These are phyloP conservation scores for Trichocomaceae sp. DNA, from an alignment of 2,329 filamentous ascomycete species.

Conservation along the genomic window DNA sequence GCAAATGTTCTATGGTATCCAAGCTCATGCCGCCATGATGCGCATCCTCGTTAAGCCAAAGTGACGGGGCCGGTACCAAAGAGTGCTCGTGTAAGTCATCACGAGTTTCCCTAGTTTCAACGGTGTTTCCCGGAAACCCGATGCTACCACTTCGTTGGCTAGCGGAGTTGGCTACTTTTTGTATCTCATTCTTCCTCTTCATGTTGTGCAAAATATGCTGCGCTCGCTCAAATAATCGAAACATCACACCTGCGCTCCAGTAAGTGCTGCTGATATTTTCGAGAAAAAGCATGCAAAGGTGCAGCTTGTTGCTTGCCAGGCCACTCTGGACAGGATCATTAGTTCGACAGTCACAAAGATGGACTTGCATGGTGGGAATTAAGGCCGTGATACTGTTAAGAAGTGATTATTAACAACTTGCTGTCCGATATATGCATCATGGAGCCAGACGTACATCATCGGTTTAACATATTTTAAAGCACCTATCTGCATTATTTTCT, in stretches of 20 bases:
- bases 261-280: background rate
- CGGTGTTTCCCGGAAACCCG: background rate
- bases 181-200: background rate
- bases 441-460: background rate
- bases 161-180: background rate
- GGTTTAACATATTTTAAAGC: background rate
- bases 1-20: background rate
- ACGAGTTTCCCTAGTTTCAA: background rate
- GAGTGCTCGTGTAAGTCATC: too few species aligned
- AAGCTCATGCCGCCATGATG: background rate
- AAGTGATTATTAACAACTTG: background rate
- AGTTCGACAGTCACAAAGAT: background rate
- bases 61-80: background rate
- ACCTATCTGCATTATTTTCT: conserved; percentile 1
- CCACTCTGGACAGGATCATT: background rate
- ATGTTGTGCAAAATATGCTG: background rate
- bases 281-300: conserved; percentile 3
- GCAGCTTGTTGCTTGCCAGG: background rate
- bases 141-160: background rate
- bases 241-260: conserved; percentile 7
- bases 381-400: background rate
- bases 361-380: conserved; percentile 6
- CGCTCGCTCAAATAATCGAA: conserved; percentile 1
- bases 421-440: background rate
- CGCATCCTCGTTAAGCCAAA: background rate